phyloP scores from a whole-genome alignment of 2,329 filamentous ascomycete species.

The Trichoderma polysporum region DNA sequence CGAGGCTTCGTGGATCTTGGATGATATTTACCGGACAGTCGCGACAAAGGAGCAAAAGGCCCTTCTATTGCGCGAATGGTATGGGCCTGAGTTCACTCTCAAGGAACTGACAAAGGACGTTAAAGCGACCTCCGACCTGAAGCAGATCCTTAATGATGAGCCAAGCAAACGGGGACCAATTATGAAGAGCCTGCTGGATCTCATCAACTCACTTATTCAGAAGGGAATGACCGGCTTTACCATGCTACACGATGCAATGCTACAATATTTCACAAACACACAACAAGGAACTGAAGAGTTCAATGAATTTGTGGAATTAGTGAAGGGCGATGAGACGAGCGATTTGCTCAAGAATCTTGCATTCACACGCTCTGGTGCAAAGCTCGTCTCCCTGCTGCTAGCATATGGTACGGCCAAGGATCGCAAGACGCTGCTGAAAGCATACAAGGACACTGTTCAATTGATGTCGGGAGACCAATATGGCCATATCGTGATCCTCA shows the following conservation, averaged over 20 bases:
- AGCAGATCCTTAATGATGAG: constrained; percentile 68
- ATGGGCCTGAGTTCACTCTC: constrained; percentile 87
- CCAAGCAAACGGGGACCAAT: constrained; percentile 86
- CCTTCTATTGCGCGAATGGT: constrained; percentile 87
- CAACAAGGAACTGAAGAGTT: constrained; percentile 77
- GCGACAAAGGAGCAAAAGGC: constrained; percentile 86
- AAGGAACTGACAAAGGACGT: constrained; percentile 61
- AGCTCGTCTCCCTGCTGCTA: constrained; percentile 76
- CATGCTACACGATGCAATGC: constrained; percentile 96
- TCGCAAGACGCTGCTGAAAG: constrained; percentile 81
- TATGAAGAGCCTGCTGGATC: constrained; percentile 78
- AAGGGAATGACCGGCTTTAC: constrained; percentile 98
- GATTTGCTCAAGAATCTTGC: constrained; percentile 93
- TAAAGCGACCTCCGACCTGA: constrained; percentile 65
- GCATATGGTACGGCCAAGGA: constrained; percentile 90
- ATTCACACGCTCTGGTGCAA: constrained; percentile 86
- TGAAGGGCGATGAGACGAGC: constrained; percentile 88
- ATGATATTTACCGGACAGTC: constrained; percentile 90
- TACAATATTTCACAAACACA: constrained; percentile 88
- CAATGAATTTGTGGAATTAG: constrained; percentile 81
- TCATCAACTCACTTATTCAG: constrained; percentile 90
- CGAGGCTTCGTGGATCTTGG: constrained; percentile 95
- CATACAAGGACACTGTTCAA: constrained; percentile 86
- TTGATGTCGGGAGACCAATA: constrained; percentile 78
- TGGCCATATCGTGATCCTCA: constrained; percentile 77